Evolutionary conservation across 495 filamentous ascomycete species (phyloP).

Genomic region (Lindgomyces ingoldianus): DNA sequence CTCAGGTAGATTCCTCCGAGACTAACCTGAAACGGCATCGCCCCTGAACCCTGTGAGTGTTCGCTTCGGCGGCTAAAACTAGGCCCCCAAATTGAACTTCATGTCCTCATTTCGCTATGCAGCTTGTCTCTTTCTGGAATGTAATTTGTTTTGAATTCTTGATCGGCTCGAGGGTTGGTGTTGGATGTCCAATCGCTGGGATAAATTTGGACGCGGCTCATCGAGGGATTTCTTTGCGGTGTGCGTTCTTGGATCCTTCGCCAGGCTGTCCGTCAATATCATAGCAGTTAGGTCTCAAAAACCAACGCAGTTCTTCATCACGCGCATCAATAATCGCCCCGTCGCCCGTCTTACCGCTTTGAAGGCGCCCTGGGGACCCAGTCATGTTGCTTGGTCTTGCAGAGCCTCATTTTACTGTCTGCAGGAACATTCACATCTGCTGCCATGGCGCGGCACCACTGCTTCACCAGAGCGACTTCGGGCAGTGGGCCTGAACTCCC

Average conservation of each 20-base stretch:
- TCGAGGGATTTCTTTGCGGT: neutral
- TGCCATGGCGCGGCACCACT: conserved; percentile 1
- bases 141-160: too few species aligned
- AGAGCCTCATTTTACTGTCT: neutral
- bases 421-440: neutral
- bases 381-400: too few species aligned
- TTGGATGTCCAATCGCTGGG: neutral
- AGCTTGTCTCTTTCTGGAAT: too few species aligned
- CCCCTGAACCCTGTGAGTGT: too few species aligned
- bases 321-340: neutral
- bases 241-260: too few species aligned
- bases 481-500: neutral
- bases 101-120: neutral
- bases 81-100: too few species aligned
- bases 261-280: too few species aligned
- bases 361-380: too few species aligned
- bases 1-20: too few species aligned
- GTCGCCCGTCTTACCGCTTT: too few species aligned
- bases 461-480: conserved; percentile 8
- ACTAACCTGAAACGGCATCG: too few species aligned
- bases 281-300: neutral
- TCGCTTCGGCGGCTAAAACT: too few species aligned
- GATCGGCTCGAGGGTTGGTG: neutral
- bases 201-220: neutral
- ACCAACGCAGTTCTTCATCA: neutral